Evolutionary conservation across 768 basidiomycete genomes (phyloP).

Genomic region (Auricularia sp.): DNA sequence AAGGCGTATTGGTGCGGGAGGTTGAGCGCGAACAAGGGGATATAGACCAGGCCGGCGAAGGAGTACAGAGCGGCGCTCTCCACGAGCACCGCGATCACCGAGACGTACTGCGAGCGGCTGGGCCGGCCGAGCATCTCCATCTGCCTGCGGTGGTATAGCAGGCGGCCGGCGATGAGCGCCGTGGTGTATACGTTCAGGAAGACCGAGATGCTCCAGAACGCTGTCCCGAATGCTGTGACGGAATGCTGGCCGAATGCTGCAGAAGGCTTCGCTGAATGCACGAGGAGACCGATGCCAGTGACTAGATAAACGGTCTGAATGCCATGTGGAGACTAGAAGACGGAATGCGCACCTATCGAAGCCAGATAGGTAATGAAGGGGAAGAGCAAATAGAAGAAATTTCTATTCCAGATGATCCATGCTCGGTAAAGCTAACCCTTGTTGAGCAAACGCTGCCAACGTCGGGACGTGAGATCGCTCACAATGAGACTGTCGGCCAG

Average conservation of each 20-base stretch:
- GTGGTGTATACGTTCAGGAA: constrained; percentile 26
- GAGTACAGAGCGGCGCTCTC: constrained; percentile 27
- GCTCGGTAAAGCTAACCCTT: not conserved
- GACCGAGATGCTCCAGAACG: constrained; percentile 16
- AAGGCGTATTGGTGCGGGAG: not conserved
- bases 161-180: constrained; percentile 22
- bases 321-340: too few species aligned
- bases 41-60: constrained; percentile 19
- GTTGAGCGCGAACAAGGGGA: constrained; percentile 20
- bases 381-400: not conserved
- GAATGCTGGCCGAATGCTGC: not conserved
- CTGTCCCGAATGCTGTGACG: not conserved
- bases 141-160: constrained; percentile 10
- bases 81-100: constrained; percentile 20
- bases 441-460: too few species aligned
- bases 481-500: not conserved
- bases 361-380: not conserved
- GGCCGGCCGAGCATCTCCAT: constrained; percentile 15
- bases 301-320: not conserved
- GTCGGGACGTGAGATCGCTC: not conserved
- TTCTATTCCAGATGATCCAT: not conserved
- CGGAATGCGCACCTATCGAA: not conserved
- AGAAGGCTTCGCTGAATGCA: not conserved
- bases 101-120: not conserved
- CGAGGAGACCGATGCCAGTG: not conserved